Evolutionary conservation across 73 alveolate species (phyloP).

Genomic region (Stentor coeruleus): DNA sequence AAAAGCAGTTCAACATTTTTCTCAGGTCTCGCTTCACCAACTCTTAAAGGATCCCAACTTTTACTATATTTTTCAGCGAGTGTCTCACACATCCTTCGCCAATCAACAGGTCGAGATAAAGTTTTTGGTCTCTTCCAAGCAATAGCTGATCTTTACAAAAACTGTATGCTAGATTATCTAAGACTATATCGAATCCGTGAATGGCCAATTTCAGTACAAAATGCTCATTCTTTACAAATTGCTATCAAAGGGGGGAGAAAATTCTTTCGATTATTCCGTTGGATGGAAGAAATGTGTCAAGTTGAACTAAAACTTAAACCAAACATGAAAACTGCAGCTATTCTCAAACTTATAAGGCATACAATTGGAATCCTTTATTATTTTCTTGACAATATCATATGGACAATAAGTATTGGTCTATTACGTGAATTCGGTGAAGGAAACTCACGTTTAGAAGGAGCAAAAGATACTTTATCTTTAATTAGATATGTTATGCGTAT

Average conservation of each 20-base stretch:
- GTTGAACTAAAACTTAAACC: neutral
- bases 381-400: neutral
- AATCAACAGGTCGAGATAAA: conserved; percentile 19
- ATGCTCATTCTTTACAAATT: neutral
- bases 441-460: neutral
- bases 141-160: neutral
- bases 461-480: conserved; percentile 3
- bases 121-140: conserved; percentile 6
- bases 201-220: conserved; percentile 10
- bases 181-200: neutral
- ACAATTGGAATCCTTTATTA: neutral
- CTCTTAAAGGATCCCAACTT: conserved; percentile 14
- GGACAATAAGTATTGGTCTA: neutral
- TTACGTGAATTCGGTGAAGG: neutral
- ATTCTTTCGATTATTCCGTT: neutral
- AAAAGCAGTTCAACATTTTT: neutral
- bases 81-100: neutral
- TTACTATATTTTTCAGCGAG: conserved; percentile 2
- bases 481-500: neutral
- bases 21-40: neutral
- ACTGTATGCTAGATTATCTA: conserved; percentile 21
- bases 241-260: conserved; percentile 15
- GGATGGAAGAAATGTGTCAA: conserved; percentile 14
- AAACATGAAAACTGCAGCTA: neutral
- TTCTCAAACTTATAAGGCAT: conserved; percentile 12